These are phyloP conservation scores for Kodamaea arcana DNA, from an alignment of 1,139 yeast genomes.

Conservation along the genomic window DNA sequence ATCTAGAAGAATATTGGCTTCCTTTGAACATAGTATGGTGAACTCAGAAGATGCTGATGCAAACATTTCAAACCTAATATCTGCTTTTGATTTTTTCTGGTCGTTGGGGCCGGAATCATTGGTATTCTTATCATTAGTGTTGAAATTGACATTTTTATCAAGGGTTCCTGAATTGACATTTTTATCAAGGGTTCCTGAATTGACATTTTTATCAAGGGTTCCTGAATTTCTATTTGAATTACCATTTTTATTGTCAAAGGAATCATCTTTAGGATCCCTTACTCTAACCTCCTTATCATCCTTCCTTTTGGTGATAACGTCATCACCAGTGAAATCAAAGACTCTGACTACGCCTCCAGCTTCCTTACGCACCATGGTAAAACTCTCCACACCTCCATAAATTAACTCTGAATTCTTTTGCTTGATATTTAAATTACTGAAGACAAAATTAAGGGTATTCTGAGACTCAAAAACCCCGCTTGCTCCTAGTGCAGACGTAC, in stretches of 20 bases:
- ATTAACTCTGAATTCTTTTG: constrained; percentile 38
- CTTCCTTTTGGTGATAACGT: neutral
- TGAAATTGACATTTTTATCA: too few species aligned
- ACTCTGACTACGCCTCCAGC: neutral
- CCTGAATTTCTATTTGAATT: neutral
- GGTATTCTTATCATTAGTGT: too few species aligned
- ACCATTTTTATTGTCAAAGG: neutral
- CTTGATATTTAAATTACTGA: constrained; percentile 32
- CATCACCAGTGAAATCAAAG: neutral
- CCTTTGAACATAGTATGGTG: constrained; percentile 46
- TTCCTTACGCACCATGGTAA: constrained; percentile 19
- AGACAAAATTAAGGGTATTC: constrained; percentile 24
- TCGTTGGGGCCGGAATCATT: too few species aligned
- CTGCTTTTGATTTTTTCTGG: constrained; percentile 34
- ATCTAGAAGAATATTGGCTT: constrained; percentile 32
- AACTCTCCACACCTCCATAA: constrained; percentile 45
- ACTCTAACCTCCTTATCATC: neutral
- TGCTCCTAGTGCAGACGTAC: constrained; percentile 41
- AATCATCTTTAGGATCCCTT: neutral
- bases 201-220: neutral
- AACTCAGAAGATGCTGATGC: constrained; percentile 30
- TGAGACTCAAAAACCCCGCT: constrained; percentile 37
- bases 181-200: neutral
- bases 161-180: too few species aligned
- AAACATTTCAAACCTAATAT: constrained; percentile 50